Percentiles rank a stretch among this genome's conserved stretches.
Evolutionary conservation across 768 basidiomycete genomes (phyloP).

Genomic region (Macrolepiota dolichaula): DNA sequence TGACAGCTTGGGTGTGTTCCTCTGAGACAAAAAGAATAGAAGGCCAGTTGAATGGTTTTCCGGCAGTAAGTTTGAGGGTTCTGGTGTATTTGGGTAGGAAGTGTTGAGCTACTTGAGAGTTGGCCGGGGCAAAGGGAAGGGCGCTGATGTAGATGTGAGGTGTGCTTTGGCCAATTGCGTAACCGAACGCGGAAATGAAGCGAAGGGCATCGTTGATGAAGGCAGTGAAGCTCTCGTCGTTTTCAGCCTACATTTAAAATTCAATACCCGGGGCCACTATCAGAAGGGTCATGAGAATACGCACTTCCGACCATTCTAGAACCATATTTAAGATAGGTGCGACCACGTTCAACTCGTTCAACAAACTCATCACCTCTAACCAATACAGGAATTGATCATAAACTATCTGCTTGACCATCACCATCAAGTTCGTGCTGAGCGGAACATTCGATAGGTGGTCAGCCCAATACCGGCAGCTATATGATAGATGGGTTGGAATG

Average conservation of each 20-base stretch:
- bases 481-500: slow-evolving; percentile 24
- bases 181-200: slow-evolving; percentile 17
- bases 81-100: slow-evolving; percentile 14
- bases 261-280: background rate
- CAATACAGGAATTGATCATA: slow-evolving; percentile 24
- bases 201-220: slow-evolving; percentile 18
- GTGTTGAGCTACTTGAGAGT: slow-evolving; percentile 13
- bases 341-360: slow-evolving; percentile 14
- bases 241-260: slow-evolving; percentile 1
- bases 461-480: slow-evolving; percentile 28
- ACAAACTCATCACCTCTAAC: slow-evolving; percentile 29
- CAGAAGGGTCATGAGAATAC: background rate
- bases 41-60: slow-evolving; percentile 17
- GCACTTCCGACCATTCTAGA: slow-evolving; percentile 13
- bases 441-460: slow-evolving; percentile 20
- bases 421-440: background rate
- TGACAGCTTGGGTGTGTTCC: slow-evolving; percentile 7
- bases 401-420: slow-evolving; percentile 19
- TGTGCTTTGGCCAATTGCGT: slow-evolving; percentile 17
- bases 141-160: slow-evolving; percentile 26
- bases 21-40: slow-evolving; percentile 14
- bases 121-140: slow-evolving; percentile 23
- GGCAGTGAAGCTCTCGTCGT: slow-evolving; percentile 11
- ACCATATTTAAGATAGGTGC: background rate
- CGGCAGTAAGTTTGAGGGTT: slow-evolving; percentile 11